phyloP scores from a whole-genome alignment of 768 basidiomycete genomes.

The Rhodotorula babjevae region DNA sequence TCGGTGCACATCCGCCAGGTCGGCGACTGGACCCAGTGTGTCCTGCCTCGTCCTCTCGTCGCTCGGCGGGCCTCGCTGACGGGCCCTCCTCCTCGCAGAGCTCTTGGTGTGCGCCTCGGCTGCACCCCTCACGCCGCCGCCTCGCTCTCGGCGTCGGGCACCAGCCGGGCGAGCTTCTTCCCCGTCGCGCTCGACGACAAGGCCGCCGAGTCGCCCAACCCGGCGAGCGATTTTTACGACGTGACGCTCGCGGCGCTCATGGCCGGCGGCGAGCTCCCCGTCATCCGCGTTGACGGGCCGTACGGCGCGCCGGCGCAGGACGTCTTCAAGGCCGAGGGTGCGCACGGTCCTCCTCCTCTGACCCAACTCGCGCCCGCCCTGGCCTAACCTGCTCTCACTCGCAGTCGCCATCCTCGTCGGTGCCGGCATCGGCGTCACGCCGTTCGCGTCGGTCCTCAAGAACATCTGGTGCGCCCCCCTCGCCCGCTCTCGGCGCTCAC shows the following conservation, averaged over 20 bases:
- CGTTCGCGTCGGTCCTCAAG: conserved; percentile 89
- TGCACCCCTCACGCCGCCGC: conserved; percentile 37
- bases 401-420: conserved; percentile 85
- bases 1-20: conserved; percentile 90
- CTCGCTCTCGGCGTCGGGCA: conserved; percentile 12
- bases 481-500: background rate
- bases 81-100: conserved; percentile 45
- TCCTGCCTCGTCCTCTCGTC: background rate
- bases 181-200: conserved; percentile 48
- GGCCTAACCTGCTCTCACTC: background rate
- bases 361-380: no score
- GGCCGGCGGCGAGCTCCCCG: conserved; percentile 54
- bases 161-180: conserved; percentile 53
- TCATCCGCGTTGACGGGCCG: conserved; percentile 77
- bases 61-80: background rate
- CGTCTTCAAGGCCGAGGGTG: conserved; percentile 38
- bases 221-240: conserved; percentile 59
- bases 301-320: conserved; percentile 84
- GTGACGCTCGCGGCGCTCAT: conserved; percentile 51
- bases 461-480: conserved; percentile 64
- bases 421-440: conserved; percentile 92
- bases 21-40: conserved; percentile 66
- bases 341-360: background rate
- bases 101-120: conserved; percentile 78
- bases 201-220: background rate